Conservation (phyloP, 768 basidiomycete species). For the Suillus luteus region DNA sequence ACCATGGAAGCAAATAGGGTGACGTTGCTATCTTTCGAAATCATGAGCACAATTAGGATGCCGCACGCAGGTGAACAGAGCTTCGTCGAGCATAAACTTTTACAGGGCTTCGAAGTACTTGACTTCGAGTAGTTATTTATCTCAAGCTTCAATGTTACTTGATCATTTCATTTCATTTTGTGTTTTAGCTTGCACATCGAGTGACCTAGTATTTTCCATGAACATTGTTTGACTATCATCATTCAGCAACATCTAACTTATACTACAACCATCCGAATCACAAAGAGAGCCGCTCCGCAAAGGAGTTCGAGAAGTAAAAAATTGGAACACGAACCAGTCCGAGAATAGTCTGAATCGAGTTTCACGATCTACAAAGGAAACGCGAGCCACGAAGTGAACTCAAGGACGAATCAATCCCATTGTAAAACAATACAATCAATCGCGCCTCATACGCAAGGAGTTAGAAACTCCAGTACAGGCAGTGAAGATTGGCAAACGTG, state of each 20-base stretch:
- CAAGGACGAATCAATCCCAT: background rate
- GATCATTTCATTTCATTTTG: background rate
- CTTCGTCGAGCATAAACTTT: background rate
- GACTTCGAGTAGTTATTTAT: background rate
- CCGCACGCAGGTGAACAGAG: background rate
- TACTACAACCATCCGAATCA: background rate
- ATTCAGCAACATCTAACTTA: background rate
- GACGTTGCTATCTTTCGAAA: background rate
- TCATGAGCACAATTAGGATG: background rate
- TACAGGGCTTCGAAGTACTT: background rate
- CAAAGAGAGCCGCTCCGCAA: background rate
- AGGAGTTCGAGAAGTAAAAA: background rate
- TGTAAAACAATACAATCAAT: background rate
- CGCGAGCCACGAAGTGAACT: conserved; percentile 3
- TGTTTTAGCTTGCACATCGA: background rate
- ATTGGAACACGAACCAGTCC: background rate
- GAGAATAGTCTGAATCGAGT: conserved; percentile 4
- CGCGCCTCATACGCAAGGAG: background rate
- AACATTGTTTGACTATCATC: background rate
- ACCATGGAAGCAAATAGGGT: background rate
- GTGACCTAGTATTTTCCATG: background rate
- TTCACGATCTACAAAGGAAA: conserved; percentile 1
- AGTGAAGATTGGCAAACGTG: background rate
- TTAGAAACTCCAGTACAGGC: background rate
- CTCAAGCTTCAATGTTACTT: background rate